Conservation (phyloP, 108 stramenopile genomes). For the Cyclotella cryptica region DNA sequence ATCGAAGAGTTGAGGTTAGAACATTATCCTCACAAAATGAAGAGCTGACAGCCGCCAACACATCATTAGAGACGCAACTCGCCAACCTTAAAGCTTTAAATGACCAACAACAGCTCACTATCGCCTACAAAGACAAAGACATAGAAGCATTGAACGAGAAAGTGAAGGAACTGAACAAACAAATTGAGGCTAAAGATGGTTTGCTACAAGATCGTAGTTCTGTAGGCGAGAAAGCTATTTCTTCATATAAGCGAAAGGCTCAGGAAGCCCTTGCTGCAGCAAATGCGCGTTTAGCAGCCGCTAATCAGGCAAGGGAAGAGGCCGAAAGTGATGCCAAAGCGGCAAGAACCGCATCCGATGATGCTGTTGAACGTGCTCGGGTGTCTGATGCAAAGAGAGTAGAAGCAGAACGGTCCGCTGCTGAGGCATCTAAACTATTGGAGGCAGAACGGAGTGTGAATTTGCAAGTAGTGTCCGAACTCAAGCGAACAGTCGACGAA, state of each 20-base stretch:
- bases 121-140: conserved; percentile 68
- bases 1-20: conserved; percentile 79
- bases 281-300: conserved; percentile 79
- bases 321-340: conserved; percentile 85
- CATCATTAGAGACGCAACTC: conserved; percentile 55
- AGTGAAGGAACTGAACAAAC: conserved; percentile 51
- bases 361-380: conserved; percentile 70
- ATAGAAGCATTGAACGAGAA: conserved; percentile 57
- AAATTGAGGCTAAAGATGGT: conserved; percentile 47
- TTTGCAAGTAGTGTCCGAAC: conserved; percentile 47
- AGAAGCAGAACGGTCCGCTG: conserved; percentile 64
- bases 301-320: conserved; percentile 87
- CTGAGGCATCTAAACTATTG: conserved; percentile 18
- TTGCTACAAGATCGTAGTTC: conserved; percentile 56
- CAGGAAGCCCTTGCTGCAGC: conserved; percentile 79
- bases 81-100: conserved; percentile 58
- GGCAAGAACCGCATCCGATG: conserved; percentile 72
- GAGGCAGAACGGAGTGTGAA: conserved; percentile 23
- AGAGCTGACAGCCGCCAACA: conserved; percentile 57
- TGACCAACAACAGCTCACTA: conserved; percentile 60
- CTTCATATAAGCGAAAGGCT: conserved; percentile 88
- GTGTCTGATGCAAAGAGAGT: conserved; percentile 65
- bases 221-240: conserved; percentile 71
- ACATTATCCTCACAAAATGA: conserved; percentile 60
- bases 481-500: conserved; percentile 46